phyloP scores from a whole-genome alignment of 441 rosid genomes.

The Codiaeum variegatum region DNA sequence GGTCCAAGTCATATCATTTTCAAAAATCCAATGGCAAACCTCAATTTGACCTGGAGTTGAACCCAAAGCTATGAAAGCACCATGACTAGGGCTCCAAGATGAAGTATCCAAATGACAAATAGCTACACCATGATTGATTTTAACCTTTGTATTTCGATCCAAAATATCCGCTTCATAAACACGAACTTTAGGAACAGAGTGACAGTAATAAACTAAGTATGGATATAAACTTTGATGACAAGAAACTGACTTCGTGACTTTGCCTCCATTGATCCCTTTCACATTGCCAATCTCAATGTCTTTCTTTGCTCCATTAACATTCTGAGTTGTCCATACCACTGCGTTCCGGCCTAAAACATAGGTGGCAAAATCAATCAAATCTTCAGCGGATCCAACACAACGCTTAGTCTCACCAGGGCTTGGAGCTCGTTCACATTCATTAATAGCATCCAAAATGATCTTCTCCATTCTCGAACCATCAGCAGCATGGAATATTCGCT shows the following conservation, averaged over 20 bases:
- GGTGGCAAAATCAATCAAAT: constrained; percentile 76
- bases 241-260: constrained; percentile 65
- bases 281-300: constrained; percentile 58
- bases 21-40: constrained; percentile 90
- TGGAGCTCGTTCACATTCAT: constrained; percentile 73
- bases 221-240: constrained; percentile 90
- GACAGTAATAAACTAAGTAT: constrained; percentile 77
- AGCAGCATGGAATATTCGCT: constrained; percentile 52
- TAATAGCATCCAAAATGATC: constrained; percentile 49
- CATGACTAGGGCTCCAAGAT: constrained; percentile 70
- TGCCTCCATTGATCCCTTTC: constrained; percentile 67
- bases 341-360: constrained; percentile 64
- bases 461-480: constrained; percentile 62
- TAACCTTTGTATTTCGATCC: constrained; percentile 41
- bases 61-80: constrained; percentile 73
- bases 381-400: constrained; percentile 82
- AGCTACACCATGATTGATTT: constrained; percentile 74
- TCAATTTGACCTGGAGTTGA: constrained; percentile 74
- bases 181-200: constrained; percentile 82
- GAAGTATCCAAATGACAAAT: constrained; percentile 94
- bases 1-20: constrained; percentile 88
- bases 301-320: constrained; percentile 51
- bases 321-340: constrained; percentile 59
- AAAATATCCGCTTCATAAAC: constrained; percentile 74
- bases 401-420: constrained; percentile 81